phyloP scores from a whole-genome alignment of 2,329 filamentous ascomycete genomes.

The Hymenotorrendiella dingleyae region DNA sequence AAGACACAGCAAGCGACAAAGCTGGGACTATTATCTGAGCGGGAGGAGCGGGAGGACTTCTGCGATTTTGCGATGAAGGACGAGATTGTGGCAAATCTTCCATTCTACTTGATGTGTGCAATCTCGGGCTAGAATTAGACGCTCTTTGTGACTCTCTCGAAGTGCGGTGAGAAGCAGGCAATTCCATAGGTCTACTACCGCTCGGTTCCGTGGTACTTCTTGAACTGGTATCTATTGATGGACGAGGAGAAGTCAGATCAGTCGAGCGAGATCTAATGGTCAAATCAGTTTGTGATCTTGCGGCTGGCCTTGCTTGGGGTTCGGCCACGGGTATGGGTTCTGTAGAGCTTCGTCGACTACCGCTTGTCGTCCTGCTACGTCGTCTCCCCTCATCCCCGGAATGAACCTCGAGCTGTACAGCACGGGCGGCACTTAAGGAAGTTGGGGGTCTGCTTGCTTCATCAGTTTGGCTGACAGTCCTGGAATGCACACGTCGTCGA shows the following conservation, averaged over 20 bases:
- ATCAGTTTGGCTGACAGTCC: slow-evolving; percentile 40
- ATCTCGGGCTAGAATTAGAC: slow-evolving; percentile 18
- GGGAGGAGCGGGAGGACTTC: slow-evolving; percentile 12
- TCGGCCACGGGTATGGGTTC: slow-evolving; percentile 39
- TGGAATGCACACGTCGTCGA: slow-evolving; percentile 36
- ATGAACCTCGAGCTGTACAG: slow-evolving; percentile 43
- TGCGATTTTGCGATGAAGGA: slow-evolving; percentile 15
- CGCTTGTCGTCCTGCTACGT: slow-evolving; percentile 46
- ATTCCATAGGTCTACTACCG: slow-evolving; percentile 16
- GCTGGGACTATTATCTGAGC: slow-evolving; percentile 19
- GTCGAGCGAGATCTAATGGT: slow-evolving; percentile 34
- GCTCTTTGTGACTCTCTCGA: slow-evolving; percentile 12
- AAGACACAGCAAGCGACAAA: slow-evolving; percentile 9
- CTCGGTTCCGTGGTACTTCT: slow-evolving; percentile 28
- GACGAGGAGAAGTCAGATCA: slow-evolving; percentile 15
- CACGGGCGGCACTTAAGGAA: slow-evolving; percentile 39
- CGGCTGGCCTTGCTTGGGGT: slow-evolving; percentile 41
- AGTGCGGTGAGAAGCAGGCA: slow-evolving; percentile 11
- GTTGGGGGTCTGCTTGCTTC: slow-evolving; percentile 45
- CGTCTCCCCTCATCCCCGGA: slow-evolving; percentile 40
- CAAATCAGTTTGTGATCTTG: slow-evolving; percentile 63
- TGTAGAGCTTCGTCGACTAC: slow-evolving; percentile 49
- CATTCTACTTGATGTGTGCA: slow-evolving; percentile 11
- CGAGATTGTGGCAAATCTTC: slow-evolving; percentile 10
- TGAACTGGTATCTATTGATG: slow-evolving; percentile 12